phyloP scores from a whole-genome alignment of 1,284 basidiomycete species.

The Golubevia pallescens region DNA sequence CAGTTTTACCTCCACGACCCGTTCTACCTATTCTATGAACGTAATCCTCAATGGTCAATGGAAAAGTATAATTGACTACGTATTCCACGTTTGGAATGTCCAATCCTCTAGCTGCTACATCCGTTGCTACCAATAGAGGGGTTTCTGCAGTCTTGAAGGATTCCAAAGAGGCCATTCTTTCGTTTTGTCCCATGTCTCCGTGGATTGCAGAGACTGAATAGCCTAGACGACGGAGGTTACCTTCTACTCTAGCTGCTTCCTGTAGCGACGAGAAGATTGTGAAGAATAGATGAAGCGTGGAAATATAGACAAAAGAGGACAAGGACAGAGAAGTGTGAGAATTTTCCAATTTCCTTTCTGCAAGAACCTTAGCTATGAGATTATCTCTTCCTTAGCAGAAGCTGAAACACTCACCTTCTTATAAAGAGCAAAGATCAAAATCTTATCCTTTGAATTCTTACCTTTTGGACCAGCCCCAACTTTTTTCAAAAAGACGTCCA shows the following conservation, averaged over 20 bases:
- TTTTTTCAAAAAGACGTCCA: conserved; percentile 52
- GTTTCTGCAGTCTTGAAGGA: conserved; percentile 86
- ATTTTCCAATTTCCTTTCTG: background rate
- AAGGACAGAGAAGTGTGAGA: background rate
- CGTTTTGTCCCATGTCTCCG: conserved; percentile 87
- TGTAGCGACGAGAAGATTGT: conserved; percentile 57
- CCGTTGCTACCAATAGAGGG: conserved; percentile 89
- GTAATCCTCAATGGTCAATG: conserved; percentile 89
- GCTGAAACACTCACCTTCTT: conserved; percentile 72
- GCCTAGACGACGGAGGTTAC: conserved; percentile 78
- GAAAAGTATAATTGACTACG: conserved; percentile 81
- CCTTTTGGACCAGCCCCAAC: conserved; percentile 66
- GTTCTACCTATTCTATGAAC: conserved; percentile 97
- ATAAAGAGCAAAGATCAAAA: conserved; percentile 94
- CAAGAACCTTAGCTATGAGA: background rate
- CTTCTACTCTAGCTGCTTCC: conserved; percentile 84
- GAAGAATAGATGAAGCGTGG: background rate
- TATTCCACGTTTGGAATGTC: conserved; percentile 95
- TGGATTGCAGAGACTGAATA: conserved; percentile 88
- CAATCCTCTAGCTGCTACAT: conserved; percentile 93
- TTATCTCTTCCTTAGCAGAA: too few relatives aligned
- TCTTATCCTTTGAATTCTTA: conserved; percentile 71
- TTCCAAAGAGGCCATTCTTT: conserved; percentile 84
- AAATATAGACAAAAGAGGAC: conserved; percentile 3
- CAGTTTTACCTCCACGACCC: conserved; percentile 86